Percentiles rank a stretch among this genome's conserved stretches.
phyloP scores from a whole-genome alignment of 208 protist genomes.

The Trypanosoma brucei region DNA sequence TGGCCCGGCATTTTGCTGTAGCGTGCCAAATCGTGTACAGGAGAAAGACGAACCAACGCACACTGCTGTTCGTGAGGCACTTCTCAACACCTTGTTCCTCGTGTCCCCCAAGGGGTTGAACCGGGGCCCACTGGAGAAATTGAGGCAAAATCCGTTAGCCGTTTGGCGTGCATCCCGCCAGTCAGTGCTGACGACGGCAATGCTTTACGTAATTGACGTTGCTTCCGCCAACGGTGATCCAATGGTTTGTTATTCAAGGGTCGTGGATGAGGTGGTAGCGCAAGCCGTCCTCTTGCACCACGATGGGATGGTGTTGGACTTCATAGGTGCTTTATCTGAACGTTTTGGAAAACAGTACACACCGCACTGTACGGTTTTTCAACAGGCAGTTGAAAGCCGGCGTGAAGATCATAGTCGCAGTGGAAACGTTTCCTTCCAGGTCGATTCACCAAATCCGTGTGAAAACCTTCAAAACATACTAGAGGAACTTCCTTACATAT shows the following conservation, averaged over 20 bases:
- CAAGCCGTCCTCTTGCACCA: constrained; percentile 84
- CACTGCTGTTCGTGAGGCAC: constrained; percentile 15
- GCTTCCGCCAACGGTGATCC: constrained; percentile 51
- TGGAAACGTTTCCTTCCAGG: constrained; percentile 19
- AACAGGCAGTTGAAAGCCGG: constrained; percentile 19
- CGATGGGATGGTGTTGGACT: constrained; percentile 65
- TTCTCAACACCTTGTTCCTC: constrained; percentile 14
- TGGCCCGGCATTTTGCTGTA: background rate
- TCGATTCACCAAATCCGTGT: background rate
- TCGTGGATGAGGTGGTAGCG: constrained; percentile 78
- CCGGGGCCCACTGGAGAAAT: constrained; percentile 15
- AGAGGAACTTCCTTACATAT: constrained; percentile 63
- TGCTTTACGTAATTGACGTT: constrained; percentile 83
- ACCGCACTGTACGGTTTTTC: constrained; percentile 32
- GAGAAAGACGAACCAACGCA: constrained; percentile 11
- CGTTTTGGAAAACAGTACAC: constrained; percentile 63
- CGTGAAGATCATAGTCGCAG: constrained; percentile 14
- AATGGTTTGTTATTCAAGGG: constrained; percentile 45
- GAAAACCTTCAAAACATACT: constrained; percentile 35
- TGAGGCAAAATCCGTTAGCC: constrained; percentile 57
- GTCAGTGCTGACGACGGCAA: constrained; percentile 49
- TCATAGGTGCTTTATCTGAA: constrained; percentile 51
- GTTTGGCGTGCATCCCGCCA: constrained; percentile 72
- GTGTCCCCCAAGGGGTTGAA: constrained; percentile 26
- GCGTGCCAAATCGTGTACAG: background rate